Conservation (phyloP, 768 basidiomycete species). For the Auricularia sp. region DNA sequence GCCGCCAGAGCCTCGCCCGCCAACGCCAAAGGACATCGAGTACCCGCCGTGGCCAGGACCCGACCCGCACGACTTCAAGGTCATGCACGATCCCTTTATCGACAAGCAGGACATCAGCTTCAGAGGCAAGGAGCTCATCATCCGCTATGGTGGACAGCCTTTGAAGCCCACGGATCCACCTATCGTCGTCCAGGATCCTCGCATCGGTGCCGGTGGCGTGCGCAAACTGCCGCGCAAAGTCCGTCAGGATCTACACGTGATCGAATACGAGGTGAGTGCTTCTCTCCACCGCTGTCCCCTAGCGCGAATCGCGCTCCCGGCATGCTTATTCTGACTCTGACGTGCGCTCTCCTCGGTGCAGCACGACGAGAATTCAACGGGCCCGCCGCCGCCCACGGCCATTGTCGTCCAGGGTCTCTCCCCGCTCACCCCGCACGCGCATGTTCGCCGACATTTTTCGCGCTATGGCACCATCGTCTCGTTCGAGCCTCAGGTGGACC, state of each 20-base stretch:
- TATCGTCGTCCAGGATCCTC: conserved; percentile 12
- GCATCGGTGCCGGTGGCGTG: conserved; percentile 20
- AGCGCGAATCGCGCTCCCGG: conserved; percentile 8
- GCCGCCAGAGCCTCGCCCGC: conserved; percentile 18
- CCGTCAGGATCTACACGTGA: conserved; percentile 33
- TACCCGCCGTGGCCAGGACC: not conserved
- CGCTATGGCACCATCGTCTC: conserved; percentile 50
- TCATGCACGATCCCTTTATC: conserved; percentile 51
- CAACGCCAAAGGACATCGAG: conserved; percentile 23
- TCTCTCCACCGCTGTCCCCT: too few species aligned
- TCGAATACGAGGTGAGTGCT: conserved; percentile 44
- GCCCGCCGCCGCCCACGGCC: conserved; percentile 61
- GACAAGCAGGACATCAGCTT: conserved; percentile 38
- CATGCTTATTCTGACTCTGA: not conserved
- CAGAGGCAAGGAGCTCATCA: conserved; percentile 28
- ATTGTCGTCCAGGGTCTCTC: conserved; percentile 67
- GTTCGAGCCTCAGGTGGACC: conserved; percentile 73
- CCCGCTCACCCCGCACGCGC: conserved; percentile 54
- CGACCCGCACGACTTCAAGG: not conserved
- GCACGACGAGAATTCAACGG: conserved; percentile 67
- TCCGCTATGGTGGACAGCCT: conserved; percentile 25
- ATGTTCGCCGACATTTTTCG: conserved; percentile 57
- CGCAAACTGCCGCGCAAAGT: conserved; percentile 9
- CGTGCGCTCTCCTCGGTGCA: conserved; percentile 20
- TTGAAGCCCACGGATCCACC: conserved; percentile 8